These are phyloP conservation scores for Pseudogymnoascus sp. DNA, from an alignment of 2,329 filamentous ascomycete species.

Conservation along the genomic window DNA sequence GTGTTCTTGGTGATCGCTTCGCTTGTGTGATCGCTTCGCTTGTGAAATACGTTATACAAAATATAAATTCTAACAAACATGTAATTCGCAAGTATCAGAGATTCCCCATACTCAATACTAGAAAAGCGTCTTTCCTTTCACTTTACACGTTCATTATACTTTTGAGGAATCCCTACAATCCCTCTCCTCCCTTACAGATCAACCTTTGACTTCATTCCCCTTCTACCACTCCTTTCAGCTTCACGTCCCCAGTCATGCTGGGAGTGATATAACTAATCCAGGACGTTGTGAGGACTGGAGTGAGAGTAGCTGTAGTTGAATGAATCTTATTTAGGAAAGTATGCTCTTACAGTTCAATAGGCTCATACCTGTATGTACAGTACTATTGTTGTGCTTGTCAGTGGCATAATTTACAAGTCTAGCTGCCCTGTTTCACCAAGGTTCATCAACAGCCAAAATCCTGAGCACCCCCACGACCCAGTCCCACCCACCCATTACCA, in stretches of 20 bases:
- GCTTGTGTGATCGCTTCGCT: too few species aligned
- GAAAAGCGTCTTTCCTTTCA: background rate
- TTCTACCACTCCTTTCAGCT: background rate
- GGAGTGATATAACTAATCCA: background rate
- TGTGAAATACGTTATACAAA: too few species aligned
- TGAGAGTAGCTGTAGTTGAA: background rate
- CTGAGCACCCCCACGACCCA: background rate
- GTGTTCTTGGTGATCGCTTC: too few species aligned
- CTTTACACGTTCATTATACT: background rate
- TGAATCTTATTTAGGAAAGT: background rate
- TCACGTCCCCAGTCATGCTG: too few species aligned
- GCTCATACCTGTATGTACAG: background rate
- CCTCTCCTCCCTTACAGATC: background rate
- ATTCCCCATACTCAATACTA: background rate
- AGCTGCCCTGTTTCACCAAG: background rate
- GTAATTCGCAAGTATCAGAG: background rate
- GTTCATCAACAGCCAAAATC: background rate
- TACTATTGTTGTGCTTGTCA: background rate
- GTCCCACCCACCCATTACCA: slow-evolving; percentile 46
- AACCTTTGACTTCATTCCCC: background rate
- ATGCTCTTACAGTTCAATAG: background rate
- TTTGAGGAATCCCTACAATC: background rate
- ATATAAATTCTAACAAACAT: background rate
- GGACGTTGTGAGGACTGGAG: background rate
- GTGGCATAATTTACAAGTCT: background rate